Base-by-base conservation (phyloP, 228 moss, liverwort and hornwort species). In the Sphagnum fallax region DNA sequence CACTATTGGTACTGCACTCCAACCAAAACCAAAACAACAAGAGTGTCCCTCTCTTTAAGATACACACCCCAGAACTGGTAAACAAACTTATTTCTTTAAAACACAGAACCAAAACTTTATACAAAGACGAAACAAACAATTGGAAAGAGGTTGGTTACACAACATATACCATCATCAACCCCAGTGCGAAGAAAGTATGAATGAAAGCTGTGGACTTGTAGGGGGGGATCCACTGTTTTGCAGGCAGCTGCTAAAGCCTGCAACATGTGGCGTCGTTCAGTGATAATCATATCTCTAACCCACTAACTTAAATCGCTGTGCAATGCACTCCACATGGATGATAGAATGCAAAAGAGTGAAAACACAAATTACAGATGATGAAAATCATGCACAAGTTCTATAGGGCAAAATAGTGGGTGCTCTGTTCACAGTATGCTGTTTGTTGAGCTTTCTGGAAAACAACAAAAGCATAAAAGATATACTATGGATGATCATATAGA, bases 231-330 rank as follows among this genome's bases (percentile, higher is more conserved):
- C 47, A 86, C 82, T 57, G 86, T 86, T 67, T 86, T 86, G 73
- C 66, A 75, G 62, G 82, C 82, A 73, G 82, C 86, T 69, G 68
- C 86, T 62, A 86, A 77, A 63, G 82, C 82, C 86, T 86, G 58
- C 51, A 73, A 13, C 13, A 73, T 47, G 48, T 2, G 4, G 14
- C 4, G 14, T 58, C 4, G 59, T 18, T 32, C 18, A 57, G 62
- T 5, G 48, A 12, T 5, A 10, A 65, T 47, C 57, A 58, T 9
- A 58, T 58, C 10, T 58, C 57, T 14, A 58, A 58, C 14, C 57
- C 14, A 4, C 57, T 58, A 62, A 62, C 50, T 16, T 60, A 14
- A 16, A 60, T 5, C 60, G 6, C 13, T 60, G 60, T 13, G 16
- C 60, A 60, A 60, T 60, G 60, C 16, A 16, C 16, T 60, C 14